Evolutionary conservation across 2,329 filamentous ascomycete species (phyloP).

Genomic region (Fusarium nanum): DNA sequence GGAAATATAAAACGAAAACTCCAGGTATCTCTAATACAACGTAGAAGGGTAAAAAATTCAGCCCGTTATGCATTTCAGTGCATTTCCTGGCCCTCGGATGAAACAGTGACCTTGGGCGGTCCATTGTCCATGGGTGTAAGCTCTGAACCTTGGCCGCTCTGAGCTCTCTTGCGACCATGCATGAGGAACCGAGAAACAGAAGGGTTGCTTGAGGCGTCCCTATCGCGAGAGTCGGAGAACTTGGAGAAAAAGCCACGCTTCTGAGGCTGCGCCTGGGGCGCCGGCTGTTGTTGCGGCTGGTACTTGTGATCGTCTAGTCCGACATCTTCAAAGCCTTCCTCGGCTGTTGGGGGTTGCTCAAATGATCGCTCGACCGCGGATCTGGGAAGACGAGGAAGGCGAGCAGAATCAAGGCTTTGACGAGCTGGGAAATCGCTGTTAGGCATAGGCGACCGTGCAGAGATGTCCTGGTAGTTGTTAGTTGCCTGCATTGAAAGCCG

Average conservation of each 20-base stretch:
- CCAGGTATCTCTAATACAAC: constrained; percentile 47
- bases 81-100: constrained; percentile 46
- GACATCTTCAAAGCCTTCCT: constrained; percentile 91
- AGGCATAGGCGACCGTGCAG: constrained; percentile 81
- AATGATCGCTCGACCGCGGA: constrained; percentile 69
- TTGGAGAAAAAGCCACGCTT: constrained; percentile 80
- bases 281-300: constrained; percentile 37
- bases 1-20: constrained; percentile 33
- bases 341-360: constrained; percentile 73
- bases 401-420: constrained; percentile 83
- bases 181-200: constrained; percentile 72
- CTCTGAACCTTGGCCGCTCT: constrained; percentile 74
- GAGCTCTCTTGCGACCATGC: constrained; percentile 76
- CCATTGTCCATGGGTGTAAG: constrained; percentile 70
- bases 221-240: constrained; percentile 72
- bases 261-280: constrained; percentile 46
- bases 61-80: constrained; percentile 23
- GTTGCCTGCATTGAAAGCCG: constrained; percentile 13
- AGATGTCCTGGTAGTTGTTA: constrained; percentile 77
- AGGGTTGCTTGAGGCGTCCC: constrained; percentile 51
- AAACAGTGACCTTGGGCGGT: constrained; percentile 46
- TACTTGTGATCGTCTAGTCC: constrained; percentile 80
- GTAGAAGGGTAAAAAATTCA: constrained; percentile 33
- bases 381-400: constrained; percentile 70
- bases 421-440: constrained; percentile 71